These are phyloP conservation scores for Fusarium sp. DNA, from an alignment of 2,329 filamentous ascomycete genomes.

Conservation along the genomic window DNA sequence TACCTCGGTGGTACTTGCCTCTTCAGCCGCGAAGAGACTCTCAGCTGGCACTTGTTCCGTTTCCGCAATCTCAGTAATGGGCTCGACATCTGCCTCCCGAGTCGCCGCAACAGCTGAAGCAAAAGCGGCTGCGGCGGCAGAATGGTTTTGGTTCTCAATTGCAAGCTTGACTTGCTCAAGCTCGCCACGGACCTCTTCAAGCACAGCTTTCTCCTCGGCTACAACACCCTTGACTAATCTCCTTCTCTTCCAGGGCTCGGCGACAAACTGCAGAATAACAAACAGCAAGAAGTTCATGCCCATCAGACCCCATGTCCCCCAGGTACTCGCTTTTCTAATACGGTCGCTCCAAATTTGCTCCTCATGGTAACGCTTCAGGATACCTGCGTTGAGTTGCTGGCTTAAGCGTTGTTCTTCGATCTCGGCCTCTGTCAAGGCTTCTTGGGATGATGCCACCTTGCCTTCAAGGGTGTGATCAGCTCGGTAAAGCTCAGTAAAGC, in stretches of 20 bases:
- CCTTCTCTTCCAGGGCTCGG: slow-evolving; percentile 90
- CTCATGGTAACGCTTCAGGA: slow-evolving; percentile 94
- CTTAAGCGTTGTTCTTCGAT: slow-evolving; percentile 81
- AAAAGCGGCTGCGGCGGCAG: slow-evolving; percentile 24
- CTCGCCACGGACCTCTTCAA: slow-evolving; percentile 62
- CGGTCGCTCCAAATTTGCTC: slow-evolving; percentile 99
- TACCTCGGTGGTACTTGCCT: slow-evolving; percentile 7
- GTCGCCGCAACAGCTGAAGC: slow-evolving; percentile 24
- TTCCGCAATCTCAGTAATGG: slow-evolving; percentile 8
- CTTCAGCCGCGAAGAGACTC: background rate
- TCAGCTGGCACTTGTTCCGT: slow-evolving; percentile 19
- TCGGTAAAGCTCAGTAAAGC: slow-evolving; percentile 92
- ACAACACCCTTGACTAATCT: slow-evolving; percentile 86
- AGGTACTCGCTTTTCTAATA: slow-evolving; percentile 94
- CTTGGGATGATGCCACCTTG: slow-evolving; percentile 77
- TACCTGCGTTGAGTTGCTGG: slow-evolving; percentile 80
- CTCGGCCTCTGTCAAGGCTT: slow-evolving; percentile 80
- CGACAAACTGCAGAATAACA: slow-evolving; percentile 84
- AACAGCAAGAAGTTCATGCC: slow-evolving; percentile 93
- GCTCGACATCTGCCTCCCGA: slow-evolving; percentile 5
- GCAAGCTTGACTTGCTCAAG: slow-evolving; percentile 52
- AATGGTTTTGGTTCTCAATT: slow-evolving; percentile 44
- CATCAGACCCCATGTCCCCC: slow-evolving; percentile 99
- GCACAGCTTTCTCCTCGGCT: slow-evolving; percentile 74
- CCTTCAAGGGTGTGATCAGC: slow-evolving; percentile 94